Evolutionary conservation across 345 rosid genomes (phyloP).

Genomic region (Rhodamnia rubescens): DNA sequence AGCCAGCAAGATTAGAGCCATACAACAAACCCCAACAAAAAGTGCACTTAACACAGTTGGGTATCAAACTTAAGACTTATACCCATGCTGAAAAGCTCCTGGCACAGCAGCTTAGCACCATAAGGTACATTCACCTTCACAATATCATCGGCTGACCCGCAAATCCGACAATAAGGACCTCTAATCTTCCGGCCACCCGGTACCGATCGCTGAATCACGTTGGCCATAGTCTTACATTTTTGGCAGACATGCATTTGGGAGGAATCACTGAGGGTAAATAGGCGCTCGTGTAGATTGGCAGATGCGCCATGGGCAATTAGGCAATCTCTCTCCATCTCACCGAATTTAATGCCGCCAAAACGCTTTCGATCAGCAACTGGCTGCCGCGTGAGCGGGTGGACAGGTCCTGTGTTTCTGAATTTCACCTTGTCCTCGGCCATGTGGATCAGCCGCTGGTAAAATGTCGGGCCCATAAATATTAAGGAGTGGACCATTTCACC

Average conservation of each 20-base stretch:
- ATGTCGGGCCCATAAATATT: slow-evolving; percentile 82
- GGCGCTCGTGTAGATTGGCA: slow-evolving; percentile 76
- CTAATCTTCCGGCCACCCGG: slow-evolving; percentile 54
- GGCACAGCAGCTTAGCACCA: slow-evolving; percentile 71
- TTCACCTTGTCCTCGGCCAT: slow-evolving; percentile 93
- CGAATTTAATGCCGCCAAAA: slow-evolving; percentile 81
- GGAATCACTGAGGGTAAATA: slow-evolving; percentile 65
- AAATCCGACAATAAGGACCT: slow-evolving; percentile 66
- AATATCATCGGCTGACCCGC: slow-evolving; percentile 49
- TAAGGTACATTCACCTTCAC: slow-evolving; percentile 58
- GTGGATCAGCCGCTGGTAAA: slow-evolving; percentile 82
- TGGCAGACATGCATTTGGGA: slow-evolving; percentile 71
- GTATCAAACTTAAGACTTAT: slow-evolving; percentile 60
- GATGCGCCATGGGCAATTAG: slow-evolving; percentile 84
- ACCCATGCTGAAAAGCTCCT: slow-evolving; percentile 88
- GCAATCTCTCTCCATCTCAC: slow-evolving; percentile 92
- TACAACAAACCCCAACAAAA: background rate
- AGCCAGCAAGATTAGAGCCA: background rate
- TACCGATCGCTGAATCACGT: slow-evolving; percentile 61
- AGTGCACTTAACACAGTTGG: slow-evolving; percentile 19
- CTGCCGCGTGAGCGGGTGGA: slow-evolving; percentile 87
- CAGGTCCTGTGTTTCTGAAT: slow-evolving; percentile 88
- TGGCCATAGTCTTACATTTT: slow-evolving; percentile 48
- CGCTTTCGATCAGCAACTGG: slow-evolving; percentile 86
- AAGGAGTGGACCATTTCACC: slow-evolving; percentile 65